Evolutionary conservation across 2,329 filamentous ascomycete species (phyloP), one percentile per base, ranked within the genome.

Genomic region (Elsinoe necatrix): DNA sequence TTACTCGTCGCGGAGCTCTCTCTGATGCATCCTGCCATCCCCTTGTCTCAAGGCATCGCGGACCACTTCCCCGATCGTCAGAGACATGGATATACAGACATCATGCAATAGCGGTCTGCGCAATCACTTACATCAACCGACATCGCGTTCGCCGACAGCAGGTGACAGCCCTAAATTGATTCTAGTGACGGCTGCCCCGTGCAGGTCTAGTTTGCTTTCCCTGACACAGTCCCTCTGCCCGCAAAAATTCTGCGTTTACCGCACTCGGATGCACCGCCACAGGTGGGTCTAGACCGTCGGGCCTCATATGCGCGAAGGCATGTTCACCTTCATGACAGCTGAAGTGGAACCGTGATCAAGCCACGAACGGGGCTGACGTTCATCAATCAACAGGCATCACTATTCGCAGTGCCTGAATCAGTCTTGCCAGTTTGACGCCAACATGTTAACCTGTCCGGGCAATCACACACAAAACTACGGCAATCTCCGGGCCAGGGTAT

Each of bases 291-390:
- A 52, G 48, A 37, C 34, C 48, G 3, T 21, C 29, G 18, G 11
- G 18, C 16, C 34, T 35, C 25, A 50, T n/a, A 18, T 39, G 48
- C 48, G 9, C 27, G 27, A 29, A 4, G 9, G 9, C 27, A 52
- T 16, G 31, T 39, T 14, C 9, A 37, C 14, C 16, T 25, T 52
- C 31, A 35, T 39, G 48, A 52, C 48, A 52, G 48, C 48, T 18
- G 48, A 37, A 23, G n/a, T 20, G 48, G 34, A 37, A 27, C 12
- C 14, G 16, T 39, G 48, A 3, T 34, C 48, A 52, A 37, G 48
- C 48, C 48, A 52, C 48, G 29, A 52, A 35, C 11, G 16, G 31
- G 48, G 48, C 48, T 52, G 45, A 34, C 8, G 45, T 18, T 31
- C 45, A 18, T 31, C 25, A 16, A 34, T 34, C 25, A n/a, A 20